A percentile compares a stretch with the other conserved stretches of the same genome.
These are phyloP conservation scores for Penicillium glabrum DNA, from an alignment of 2,329 filamentous ascomycete genomes.

Conservation along the genomic window DNA sequence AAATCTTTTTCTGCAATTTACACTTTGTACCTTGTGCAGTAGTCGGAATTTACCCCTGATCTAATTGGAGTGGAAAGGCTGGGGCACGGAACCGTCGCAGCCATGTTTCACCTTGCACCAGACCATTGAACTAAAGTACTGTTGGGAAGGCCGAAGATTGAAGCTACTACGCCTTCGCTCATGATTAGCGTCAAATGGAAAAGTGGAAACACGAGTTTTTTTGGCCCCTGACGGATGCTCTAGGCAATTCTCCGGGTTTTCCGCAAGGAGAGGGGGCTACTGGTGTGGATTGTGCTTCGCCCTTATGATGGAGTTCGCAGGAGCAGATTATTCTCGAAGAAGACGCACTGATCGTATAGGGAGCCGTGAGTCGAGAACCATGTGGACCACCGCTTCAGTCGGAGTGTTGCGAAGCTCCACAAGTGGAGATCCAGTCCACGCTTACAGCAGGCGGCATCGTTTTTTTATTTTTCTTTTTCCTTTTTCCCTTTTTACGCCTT, in stretches of 20 bases:
- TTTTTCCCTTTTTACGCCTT: not conserved
- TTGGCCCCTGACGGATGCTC: not conserved
- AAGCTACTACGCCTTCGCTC: not conserved
- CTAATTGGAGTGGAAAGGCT: constrained; percentile 10
- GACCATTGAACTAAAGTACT: constrained; percentile 4
- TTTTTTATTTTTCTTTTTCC: not conserved
- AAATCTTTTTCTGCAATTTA: not conserved
- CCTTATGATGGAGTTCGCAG: not conserved
- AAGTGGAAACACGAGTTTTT: constrained; percentile 6
- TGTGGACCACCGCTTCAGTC: constrained; percentile 1
- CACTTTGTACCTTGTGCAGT: not conserved
- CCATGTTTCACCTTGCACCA: constrained; percentile 28
- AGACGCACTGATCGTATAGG: constrained; percentile 18
- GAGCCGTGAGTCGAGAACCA: constrained; percentile 1
- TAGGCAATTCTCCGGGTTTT: not conserved
- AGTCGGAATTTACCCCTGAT: not conserved
- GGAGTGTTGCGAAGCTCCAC: constrained; percentile 14
- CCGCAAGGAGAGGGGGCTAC: not conserved
- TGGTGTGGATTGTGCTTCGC: not conserved
- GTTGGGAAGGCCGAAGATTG: constrained; percentile 5
- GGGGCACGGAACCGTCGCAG: constrained; percentile 13
- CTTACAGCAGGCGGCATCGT: constrained; percentile 4
- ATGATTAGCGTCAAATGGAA: constrained; percentile 1
- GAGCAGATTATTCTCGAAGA: constrained; percentile 8
- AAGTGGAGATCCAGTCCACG: constrained; percentile 9